phyloP scores from a whole-genome alignment of 352 stramenopile species.

The Pythium aquatile region DNA sequence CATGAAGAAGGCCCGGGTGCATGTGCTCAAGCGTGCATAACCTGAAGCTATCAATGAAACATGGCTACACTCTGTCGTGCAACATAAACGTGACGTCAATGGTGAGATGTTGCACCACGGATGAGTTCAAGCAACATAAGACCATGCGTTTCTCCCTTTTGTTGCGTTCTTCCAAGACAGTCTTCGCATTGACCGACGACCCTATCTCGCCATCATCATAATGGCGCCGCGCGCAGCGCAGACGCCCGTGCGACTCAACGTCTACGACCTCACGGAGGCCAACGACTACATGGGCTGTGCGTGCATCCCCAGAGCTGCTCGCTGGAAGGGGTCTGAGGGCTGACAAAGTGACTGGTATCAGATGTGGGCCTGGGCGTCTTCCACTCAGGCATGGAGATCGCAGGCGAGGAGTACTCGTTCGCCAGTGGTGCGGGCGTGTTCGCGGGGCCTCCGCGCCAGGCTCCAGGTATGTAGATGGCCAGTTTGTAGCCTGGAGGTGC shows the following conservation, averaged over 20 bases:
- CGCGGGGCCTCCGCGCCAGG: conserved; percentile 64
- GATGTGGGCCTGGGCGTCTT: conserved; percentile 86
- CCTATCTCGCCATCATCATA: too few relatives aligned
- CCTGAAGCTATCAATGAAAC: conserved; percentile 6
- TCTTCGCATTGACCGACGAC: background rate
- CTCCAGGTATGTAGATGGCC: conserved; percentile 38
- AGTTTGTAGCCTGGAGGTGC: background rate
- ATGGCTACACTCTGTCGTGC: conserved; percentile 16
- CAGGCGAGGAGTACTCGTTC: conserved; percentile 92
- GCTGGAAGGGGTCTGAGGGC: background rate
- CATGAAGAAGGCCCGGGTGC: conserved; percentile 43
- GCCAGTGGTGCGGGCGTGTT: conserved; percentile 90
- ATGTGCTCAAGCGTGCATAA: conserved; percentile 11
- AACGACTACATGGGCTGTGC: conserved; percentile 88
- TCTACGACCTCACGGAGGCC: conserved; percentile 91
- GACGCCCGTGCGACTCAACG: conserved; percentile 85
- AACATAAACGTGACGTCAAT: background rate
- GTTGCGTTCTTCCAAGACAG: background rate
- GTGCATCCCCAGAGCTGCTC: background rate
- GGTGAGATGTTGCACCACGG: background rate
- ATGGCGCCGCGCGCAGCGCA: conserved; percentile 48
- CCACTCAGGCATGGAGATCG: conserved; percentile 92
- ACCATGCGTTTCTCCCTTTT: background rate
- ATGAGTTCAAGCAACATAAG: conserved; percentile 13
- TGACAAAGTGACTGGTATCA: background rate